Evolutionary conservation across 176 grass and related monocot species (phyloP), one percentile per base, ranked within the genome.

Genomic region (Hsuehochloa calcarea): DNA sequence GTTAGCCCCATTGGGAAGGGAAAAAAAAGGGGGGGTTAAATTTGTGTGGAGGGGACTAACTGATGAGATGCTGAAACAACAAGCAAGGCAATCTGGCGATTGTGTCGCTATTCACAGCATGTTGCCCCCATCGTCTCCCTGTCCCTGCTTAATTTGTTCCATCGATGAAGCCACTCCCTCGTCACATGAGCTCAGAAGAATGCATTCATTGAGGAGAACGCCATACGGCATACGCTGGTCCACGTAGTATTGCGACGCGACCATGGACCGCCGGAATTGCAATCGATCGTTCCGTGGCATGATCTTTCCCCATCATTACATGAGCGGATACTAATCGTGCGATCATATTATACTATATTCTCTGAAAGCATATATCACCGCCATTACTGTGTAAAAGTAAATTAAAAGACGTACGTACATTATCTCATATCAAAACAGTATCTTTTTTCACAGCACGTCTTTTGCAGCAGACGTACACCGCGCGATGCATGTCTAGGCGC

Each of bases 141-240:
- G 84, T 73, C 58, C 45, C 14, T 23, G 49, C 49, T 66, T n/a
- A n/a, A n/a, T n/a, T 31, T 81, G 88, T 70, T 78, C 79, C 74
- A 67, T 90, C 88, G 79, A 86, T 43, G 79, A 25, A 68, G 56
- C 88, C 84, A 74, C 43, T 20, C 38, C 66, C 3, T 73, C 46
- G 11, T 90, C 88, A 90, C 84, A 78, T 90, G 88, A 78, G 16
- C 80, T 54, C 45, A 5, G 2, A 60, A 22, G 15, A 41, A 10
- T 4, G 5, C 49, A 41, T 63, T 39, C 40, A 62, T 61, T 8
- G 13, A 40, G 12, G 14, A 60, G 29, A 26, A 1, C 40, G 41
- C 65, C 65, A 70, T 44, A 70, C 23, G 7, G 49, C 50, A 43
- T 23, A 68, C 43, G 40, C 5, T 41, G 14, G 19, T 38, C 65